Base-by-base conservation (phyloP, 345 rosid species). In the Stellera chamaejasme region DNA sequence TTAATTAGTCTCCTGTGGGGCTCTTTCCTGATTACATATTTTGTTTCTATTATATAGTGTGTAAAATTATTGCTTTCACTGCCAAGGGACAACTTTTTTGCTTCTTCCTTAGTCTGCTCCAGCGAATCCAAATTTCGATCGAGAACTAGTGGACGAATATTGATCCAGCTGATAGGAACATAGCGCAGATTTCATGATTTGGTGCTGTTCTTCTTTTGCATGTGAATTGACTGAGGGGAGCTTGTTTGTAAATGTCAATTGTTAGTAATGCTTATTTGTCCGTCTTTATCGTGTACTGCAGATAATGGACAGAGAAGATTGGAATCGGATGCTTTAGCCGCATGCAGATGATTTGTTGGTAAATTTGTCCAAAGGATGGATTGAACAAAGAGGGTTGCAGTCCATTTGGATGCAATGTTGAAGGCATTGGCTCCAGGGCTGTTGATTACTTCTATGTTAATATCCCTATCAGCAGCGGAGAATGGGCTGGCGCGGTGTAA, bases 401-500 rank as follows among this genome's bases (percentile, higher is more conserved):
- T 75, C 71, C 78, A 52, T 50, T 73, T 60, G 70, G 70, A 48
- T 65, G 71, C 82, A 76, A 87, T 82, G 97, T 66, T 72, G 42
- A 87, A 71, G 79, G 61, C 80, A 61, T 68, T 85, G 65, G 77
- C 77, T 70, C 49, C 69, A 60, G 76, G 71, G 77, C 71, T 84
- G 45, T 62, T 82, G 70, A 71, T 81, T 58, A 66, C 67, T 45
- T 70, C 72, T 14, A 58, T 84, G 60, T 57, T 84, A 13, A 16
- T 74, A 10, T 63, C 73, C 0, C 63, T 69, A 3, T 68, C 80
- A 0, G 67, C 78, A 16, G 79, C 73, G 6, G 74, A 71, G 14
- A 65, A 63, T 65, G 77, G 81, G 10, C 80, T 69, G 27, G 61
- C 88, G 0, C 57, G 82, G 55, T 93, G 99, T 64, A 93, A 87